Conservation (phyloP, 805 yeast genomes). For the Spathaspora girioi region DNA sequence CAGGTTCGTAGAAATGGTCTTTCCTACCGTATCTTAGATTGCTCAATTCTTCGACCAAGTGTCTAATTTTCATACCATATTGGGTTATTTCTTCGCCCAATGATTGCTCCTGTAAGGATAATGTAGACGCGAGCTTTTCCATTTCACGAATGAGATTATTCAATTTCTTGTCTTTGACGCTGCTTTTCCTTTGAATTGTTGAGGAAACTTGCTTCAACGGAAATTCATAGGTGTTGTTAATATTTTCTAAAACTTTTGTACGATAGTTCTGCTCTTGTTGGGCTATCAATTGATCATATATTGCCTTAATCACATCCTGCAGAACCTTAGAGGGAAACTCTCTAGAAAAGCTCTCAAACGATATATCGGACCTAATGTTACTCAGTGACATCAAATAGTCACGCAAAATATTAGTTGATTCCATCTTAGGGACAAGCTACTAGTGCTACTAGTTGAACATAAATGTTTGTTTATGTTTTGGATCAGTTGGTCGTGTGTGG, state of each 20-base stretch:
- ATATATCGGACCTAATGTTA: conserved; percentile 12
- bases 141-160: conserved; percentile 1
- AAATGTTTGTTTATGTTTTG: background rate
- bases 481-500: background rate
- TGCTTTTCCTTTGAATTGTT: conserved; percentile 1
- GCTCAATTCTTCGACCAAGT: background rate
- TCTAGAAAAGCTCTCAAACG: conserved; percentile 17
- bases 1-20: background rate
- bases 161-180: conserved; percentile 2
- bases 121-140: background rate
- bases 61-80: background rate
- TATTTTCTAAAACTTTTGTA: conserved; percentile 9
- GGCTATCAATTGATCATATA: conserved; percentile 4
- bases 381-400: conserved; percentile 17
- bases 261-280: conserved; percentile 5
- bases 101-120: conserved; percentile 1
- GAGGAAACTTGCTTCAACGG: conserved; percentile 15
- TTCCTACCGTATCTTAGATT: background rate
- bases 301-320: background rate
- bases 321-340: conserved; percentile 3
- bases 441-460: background rate
- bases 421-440: conserved; percentile 12
- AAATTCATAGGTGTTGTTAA: conserved; percentile 17
- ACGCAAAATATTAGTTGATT: conserved; percentile 16
- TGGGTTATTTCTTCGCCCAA: background rate